Conservation (phyloP, 768 basidiomycete species). For the Pleurotus tuoliensis region DNA sequence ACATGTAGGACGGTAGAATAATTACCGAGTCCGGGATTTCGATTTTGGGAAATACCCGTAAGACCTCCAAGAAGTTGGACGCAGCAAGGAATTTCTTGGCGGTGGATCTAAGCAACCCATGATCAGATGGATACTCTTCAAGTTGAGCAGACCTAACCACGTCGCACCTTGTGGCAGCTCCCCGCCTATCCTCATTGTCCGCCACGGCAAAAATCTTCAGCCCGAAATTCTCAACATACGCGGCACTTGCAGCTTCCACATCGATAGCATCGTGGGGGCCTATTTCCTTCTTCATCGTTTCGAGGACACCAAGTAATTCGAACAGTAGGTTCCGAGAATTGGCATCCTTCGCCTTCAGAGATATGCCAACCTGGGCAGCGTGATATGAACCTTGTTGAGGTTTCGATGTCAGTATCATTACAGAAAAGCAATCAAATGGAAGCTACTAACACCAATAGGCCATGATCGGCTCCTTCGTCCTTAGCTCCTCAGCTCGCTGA, state of each 20-base stretch:
- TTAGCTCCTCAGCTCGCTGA: conserved; percentile 88
- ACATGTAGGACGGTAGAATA: conserved; percentile 15
- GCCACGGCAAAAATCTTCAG: conserved; percentile 83
- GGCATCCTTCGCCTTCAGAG: conserved; percentile 61
- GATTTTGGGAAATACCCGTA: conserved; percentile 66
- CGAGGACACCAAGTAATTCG: conserved; percentile 71
- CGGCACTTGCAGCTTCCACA: conserved; percentile 76
- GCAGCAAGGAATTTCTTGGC: conserved; percentile 95
- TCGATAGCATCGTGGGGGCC: conserved; percentile 77
- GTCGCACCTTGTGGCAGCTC: conserved; percentile 59
- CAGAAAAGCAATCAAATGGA: neutral
- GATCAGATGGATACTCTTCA: too few relatives aligned
- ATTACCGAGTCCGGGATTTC: conserved; percentile 55
- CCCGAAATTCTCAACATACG: conserved; percentile 95
- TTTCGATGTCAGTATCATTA: neutral
- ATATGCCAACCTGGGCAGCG: conserved; percentile 85
- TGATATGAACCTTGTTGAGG: conserved; percentile 73
- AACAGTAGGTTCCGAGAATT: conserved; percentile 67
- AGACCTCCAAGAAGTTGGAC: conserved; percentile 89
- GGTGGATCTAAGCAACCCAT: conserved; percentile 54
- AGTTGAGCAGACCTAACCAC: too few relatives aligned
- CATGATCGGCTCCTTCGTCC: conserved; percentile 77
- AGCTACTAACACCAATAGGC: conserved; percentile 88
- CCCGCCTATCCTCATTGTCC: conserved; percentile 87
- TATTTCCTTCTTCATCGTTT: conserved; percentile 75